phyloP scores from a whole-genome alignment of 176 grass and related monocot species.

The Hordeum marinum region DNA sequence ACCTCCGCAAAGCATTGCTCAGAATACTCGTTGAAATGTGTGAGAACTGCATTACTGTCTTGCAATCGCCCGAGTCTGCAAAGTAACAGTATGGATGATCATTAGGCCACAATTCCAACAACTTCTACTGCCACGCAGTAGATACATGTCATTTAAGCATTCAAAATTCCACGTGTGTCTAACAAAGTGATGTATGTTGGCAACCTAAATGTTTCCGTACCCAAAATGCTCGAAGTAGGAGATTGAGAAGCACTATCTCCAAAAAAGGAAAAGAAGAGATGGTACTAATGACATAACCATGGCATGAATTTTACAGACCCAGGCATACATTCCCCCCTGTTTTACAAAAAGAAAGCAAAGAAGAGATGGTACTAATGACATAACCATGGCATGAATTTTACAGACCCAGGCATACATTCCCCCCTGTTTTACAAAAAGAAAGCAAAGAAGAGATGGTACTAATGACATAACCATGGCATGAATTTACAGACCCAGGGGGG shows the following conservation, averaged over 20 bases:
- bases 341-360: no score
- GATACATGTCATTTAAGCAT: background rate
- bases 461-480: background rate
- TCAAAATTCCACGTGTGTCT: background rate
- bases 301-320: background rate
- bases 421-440: no score
- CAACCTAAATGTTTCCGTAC: background rate
- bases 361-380: no score
- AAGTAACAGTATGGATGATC: background rate
- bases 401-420: no score
- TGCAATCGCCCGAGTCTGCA: constrained; percentile 75
- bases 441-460: no score
- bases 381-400: no score
- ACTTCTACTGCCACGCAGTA: background rate
- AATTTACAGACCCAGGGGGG: background rate
- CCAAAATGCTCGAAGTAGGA: background rate
- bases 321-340: no score
- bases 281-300: background rate
- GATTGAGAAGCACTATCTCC: background rate
- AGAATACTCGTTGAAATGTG: constrained; percentile 90
- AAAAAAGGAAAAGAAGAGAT: background rate
- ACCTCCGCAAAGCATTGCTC: constrained; percentile 75
- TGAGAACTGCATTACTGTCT: constrained; percentile 83
- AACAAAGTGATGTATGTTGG: background rate
- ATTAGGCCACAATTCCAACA: background rate